These are phyloP conservation scores for Linum tenue DNA, from an alignment of 345 rosid species.

Conservation along the genomic window DNA sequence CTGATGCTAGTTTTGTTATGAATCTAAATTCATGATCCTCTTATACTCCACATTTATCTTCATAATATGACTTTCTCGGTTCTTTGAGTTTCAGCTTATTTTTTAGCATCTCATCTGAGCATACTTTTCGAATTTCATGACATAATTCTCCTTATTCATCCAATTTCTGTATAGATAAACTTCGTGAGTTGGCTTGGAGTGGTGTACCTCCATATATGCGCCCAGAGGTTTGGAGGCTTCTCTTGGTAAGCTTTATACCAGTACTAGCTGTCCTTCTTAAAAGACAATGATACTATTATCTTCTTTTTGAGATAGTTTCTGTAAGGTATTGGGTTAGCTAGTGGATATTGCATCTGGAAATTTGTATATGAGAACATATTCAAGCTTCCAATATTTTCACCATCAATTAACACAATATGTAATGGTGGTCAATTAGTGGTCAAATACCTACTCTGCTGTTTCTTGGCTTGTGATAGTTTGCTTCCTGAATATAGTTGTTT, in stretches of 20 bases:
- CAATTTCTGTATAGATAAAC: slow-evolving; percentile 45
- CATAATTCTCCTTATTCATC: background rate
- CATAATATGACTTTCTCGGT: too few species aligned
- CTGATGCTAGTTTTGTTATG: background rate
- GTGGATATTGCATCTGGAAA: background rate
- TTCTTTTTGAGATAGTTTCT: too few species aligned
- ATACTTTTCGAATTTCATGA: background rate
- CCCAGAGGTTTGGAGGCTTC: slow-evolving; percentile 86
- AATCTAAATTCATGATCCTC: background rate
- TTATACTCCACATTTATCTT: background rate
- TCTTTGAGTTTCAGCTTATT: background rate
- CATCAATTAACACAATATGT: background rate
- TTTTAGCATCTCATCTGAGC: too few species aligned
- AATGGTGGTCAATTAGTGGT: too few species aligned
- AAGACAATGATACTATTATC: background rate
- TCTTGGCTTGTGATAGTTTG: background rate
- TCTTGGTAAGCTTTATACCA: slow-evolving; percentile 55
- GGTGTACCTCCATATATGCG: slow-evolving; percentile 93
- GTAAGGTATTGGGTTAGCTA: background rate
- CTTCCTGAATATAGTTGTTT: slow-evolving; percentile 2
- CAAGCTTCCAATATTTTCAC: background rate
- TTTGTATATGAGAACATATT: too few species aligned
- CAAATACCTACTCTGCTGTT: background rate
- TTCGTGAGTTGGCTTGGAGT: slow-evolving; percentile 95
- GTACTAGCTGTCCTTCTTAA: slow-evolving; percentile 10